Conservation (phyloP, 192 early-diverging fungal genomes). For the Backusella morwellensis region DNA sequence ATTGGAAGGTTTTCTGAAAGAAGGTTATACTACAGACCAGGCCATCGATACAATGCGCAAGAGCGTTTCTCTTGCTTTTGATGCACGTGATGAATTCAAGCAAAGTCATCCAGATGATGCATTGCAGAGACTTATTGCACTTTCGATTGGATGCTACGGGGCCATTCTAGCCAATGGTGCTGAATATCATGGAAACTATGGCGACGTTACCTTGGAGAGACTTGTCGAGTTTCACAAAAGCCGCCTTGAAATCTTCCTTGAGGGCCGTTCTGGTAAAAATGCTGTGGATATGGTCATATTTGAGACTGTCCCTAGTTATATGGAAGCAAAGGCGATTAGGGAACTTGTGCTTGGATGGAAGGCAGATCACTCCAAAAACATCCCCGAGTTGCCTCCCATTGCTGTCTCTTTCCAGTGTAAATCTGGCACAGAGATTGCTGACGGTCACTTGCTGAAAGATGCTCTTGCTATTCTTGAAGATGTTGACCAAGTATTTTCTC, state of each 20-base stretch:
- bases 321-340: conserved; percentile 53
- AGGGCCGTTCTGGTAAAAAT: neutral
- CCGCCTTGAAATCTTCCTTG: conserved; percentile 42
- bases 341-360: conserved; percentile 28
- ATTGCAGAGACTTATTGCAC: conserved; percentile 43
- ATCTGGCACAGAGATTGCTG: conserved; percentile 28
- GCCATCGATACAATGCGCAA: conserved; percentile 36
- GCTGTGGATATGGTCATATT: conserved; percentile 60
- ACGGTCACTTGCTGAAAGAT: conserved; percentile 49
- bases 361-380: neutral
- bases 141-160: conserved; percentile 64
- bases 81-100: conserved; percentile 43
- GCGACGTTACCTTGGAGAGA: conserved; percentile 25
- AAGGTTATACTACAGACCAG: conserved; percentile 36
- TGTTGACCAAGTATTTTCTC: conserved; percentile 35
- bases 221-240: conserved; percentile 55
- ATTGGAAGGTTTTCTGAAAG: conserved; percentile 36
- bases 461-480: conserved; percentile 35
- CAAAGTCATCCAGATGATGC: conserved; percentile 12
- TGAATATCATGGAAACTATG: conserved; percentile 68
- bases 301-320: conserved; percentile 65
- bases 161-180: conserved; percentile 59
- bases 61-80: conserved; percentile 42
- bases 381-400: conserved; percentile 33
- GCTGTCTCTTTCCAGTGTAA: conserved; percentile 62